Evolutionary conservation across 768 basidiomycete species (phyloP), one percentile per base, ranked within the genome.

Genomic region (Melanogaster broomeanus): DNA sequence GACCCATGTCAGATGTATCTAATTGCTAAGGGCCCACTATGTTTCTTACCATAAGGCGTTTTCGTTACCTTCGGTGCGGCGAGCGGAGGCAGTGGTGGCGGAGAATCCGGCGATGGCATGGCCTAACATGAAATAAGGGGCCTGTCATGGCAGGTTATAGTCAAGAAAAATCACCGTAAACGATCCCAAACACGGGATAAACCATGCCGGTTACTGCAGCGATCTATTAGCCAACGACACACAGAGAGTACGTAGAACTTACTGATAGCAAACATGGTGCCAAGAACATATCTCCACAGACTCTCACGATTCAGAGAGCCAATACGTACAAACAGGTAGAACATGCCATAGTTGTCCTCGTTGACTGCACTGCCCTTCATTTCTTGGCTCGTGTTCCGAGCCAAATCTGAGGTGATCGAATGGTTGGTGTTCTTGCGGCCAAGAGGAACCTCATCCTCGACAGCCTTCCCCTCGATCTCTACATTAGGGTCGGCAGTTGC

Each of bases 281-380:
- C 93, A 25, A 82, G 38, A 5, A 73, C 49, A 61, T 94, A 96
- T 31, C 72, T 74, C 52, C 56, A 72, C n/a, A 84, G 83, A 24
- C 76, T 77, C 22, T 76, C 80, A 22, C 74, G 73, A 62, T 92
- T 83, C 55, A 93, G 74, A 25, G 59, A 55, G 15, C 82, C 85
- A 69, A 94, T 83, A 42, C 91, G 83, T 61, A 63, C 72, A 77
- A 91, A 90, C 45, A 94, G 70, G 59, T 85, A 85, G 15, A 67
- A 47, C 44, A 90, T 50, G 42, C 69, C 68, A 52, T 81, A 78
- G 12, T 71, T 60, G 33, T 77, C 72, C 38, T 68, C 67, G 7
- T 62, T 44, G 1, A 57, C 31, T 19, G 65, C 64, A 3, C 68
- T 60, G 46, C 73, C 62, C 49, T 67, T 64, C 50, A 50, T 61